Evolutionary conservation across 2,329 filamentous ascomycete species (phyloP).

Genomic region (Pestalotiopsis sp.): DNA sequence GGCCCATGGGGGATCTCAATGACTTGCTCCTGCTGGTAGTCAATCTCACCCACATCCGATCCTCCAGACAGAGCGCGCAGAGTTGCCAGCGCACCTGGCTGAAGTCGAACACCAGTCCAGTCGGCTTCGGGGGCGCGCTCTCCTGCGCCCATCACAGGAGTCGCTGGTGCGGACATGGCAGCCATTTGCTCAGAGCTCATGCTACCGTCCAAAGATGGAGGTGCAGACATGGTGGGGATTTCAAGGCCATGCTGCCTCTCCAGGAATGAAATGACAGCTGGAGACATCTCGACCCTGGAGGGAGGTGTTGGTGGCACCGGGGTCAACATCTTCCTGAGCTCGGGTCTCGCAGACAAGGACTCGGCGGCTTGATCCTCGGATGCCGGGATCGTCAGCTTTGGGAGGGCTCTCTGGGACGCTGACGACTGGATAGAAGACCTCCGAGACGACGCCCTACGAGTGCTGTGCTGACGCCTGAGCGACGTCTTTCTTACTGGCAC

Average conservation of each 20-base stretch:
- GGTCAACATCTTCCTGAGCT: conserved; percentile 52
- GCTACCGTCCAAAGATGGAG: conserved; percentile 89
- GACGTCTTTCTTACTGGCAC: conserved; percentile 47
- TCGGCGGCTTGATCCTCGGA: conserved; percentile 37
- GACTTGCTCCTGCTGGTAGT: conserved; percentile 60
- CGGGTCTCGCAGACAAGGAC: conserved; percentile 47
- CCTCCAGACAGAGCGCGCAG: conserved; percentile 72
- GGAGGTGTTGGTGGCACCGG: conserved; percentile 67
- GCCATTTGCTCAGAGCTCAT: conserved; percentile 87
- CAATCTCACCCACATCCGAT: conserved; percentile 57
- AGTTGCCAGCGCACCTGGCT: conserved; percentile 79
- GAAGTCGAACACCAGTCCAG: conserved; percentile 76
- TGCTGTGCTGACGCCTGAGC: conserved; percentile 37
- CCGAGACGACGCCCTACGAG: conserved; percentile 38
- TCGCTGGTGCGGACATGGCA: conserved; percentile 79
- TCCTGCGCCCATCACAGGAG: conserved; percentile 68
- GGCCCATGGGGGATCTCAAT: conserved; percentile 52
- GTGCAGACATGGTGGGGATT: conserved; percentile 75
- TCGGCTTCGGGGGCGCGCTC: conserved; percentile 58
- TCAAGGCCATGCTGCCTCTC: conserved; percentile 62
- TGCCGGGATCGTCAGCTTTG: conserved; percentile 56
- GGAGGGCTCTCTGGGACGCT: conserved; percentile 40
- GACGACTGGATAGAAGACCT: conserved; percentile 41
- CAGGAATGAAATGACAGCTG: conserved; percentile 73
- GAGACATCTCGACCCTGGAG: conserved; percentile 73